These are phyloP conservation scores for Capsicum chinense DNA, from an alignment of 257 asterid species.

Conservation along the genomic window DNA sequence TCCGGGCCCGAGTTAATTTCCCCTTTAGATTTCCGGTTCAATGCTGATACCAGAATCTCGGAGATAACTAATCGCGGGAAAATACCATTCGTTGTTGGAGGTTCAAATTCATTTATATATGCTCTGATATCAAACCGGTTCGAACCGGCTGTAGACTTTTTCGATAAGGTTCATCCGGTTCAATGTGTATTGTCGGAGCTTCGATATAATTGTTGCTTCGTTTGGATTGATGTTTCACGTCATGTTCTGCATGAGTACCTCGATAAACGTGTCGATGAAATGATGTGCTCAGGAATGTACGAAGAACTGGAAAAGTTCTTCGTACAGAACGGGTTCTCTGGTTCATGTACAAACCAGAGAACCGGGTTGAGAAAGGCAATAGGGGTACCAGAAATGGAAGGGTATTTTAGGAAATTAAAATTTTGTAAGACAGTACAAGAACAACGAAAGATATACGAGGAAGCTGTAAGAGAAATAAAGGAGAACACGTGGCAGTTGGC, in stretches of 20 bases:
- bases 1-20: conserved; percentile 60
- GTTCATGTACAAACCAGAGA: conserved; percentile 3
- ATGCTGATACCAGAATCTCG: conserved; percentile 45
- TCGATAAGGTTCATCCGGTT: conserved; percentile 40
- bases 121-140: conserved; percentile 53
- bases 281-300: conserved; percentile 80
- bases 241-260: conserved; percentile 62
- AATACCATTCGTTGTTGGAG: conserved; percentile 78
- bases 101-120: conserved; percentile 82
- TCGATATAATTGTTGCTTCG: conserved; percentile 70
- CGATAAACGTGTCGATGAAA: conserved; percentile 73
- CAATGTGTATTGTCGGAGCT: conserved; percentile 46
- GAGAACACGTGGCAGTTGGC: conserved; percentile 64
- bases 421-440: not conserved
- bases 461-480: conserved; percentile 61
- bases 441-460: conserved; percentile 40
- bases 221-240: conserved; percentile 67
- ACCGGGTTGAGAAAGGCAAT: conserved; percentile 76
- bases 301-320: conserved; percentile 63
- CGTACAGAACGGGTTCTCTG: conserved; percentile 31
- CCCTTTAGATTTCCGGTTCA: conserved; percentile 58
- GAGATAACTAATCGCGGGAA: conserved; percentile 42
- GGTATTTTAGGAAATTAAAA: conserved; percentile 38
- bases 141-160: conserved; percentile 55
- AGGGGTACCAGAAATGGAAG: conserved; percentile 69